phyloP scores from a whole-genome alignment of 495 filamentous ascomycete genomes.

The Aspergillus homomorphus region DNA sequence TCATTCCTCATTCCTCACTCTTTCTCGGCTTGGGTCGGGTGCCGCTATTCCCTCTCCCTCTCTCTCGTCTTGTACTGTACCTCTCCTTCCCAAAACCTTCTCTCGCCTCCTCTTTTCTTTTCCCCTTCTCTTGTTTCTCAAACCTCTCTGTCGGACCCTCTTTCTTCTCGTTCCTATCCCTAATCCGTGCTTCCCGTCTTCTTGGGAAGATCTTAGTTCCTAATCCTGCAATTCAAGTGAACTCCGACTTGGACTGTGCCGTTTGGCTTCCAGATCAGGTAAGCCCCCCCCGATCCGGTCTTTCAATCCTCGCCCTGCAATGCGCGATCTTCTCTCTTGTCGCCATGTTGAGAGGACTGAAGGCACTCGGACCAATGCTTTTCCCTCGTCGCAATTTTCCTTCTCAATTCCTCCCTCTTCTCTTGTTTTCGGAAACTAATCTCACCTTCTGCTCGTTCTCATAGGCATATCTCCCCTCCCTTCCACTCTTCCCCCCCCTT shows the following conservation, averaged over 20 bases:
- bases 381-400: background rate
- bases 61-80: constrained; percentile 18
- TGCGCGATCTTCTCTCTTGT: constrained; percentile 5
- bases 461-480: background rate
- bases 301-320: constrained; percentile 12
- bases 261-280: background rate
- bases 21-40: constrained; percentile 16
- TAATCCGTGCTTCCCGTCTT: constrained; percentile 5
- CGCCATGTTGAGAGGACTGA: background rate
- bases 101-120: constrained; percentile 12
- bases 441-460: background rate
- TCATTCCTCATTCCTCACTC: constrained; percentile 2
- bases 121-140: constrained; percentile 14
- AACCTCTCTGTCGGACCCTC: constrained; percentile 16
- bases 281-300: constrained; percentile 3
- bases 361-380: constrained; percentile 7
- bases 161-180: constrained; percentile 11
- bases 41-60: constrained; percentile 21
- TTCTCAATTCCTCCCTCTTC: background rate
- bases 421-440: background rate
- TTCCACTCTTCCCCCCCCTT: background rate
- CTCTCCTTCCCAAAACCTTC: constrained; percentile 4
- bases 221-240: background rate
- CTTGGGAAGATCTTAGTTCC: background rate
- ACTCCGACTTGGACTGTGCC: background rate